phyloP scores from a whole-genome alignment of 805 yeast genomes.

The Ogataea ganodermae region DNA sequence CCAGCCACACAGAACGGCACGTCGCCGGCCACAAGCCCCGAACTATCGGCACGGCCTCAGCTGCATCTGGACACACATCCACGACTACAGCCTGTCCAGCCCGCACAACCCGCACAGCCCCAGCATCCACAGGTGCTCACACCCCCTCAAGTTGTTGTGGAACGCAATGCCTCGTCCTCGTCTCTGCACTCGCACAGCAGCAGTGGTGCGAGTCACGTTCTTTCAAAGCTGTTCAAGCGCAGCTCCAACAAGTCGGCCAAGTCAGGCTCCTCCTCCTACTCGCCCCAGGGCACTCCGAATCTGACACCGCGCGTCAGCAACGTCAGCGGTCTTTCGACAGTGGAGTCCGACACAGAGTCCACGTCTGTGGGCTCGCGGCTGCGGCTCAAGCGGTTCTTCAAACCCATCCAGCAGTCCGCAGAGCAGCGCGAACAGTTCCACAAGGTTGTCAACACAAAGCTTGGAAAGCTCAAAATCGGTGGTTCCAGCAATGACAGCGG shows the following conservation, averaged over 20 bases:
- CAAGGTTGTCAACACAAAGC: slow-evolving; percentile 19
- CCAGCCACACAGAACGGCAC: background rate
- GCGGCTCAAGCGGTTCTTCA: slow-evolving; percentile 48
- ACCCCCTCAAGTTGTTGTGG: slow-evolving; percentile 4
- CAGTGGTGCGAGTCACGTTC: slow-evolving; percentile 16
- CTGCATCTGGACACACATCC: background rate
- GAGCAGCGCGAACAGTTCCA: slow-evolving; percentile 26
- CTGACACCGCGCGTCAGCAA: slow-evolving; percentile 20
- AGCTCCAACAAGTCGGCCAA: slow-evolving; percentile 13
- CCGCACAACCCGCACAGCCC: background rate
- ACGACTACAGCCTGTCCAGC: background rate
- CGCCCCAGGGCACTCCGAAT: slow-evolving; percentile 15
- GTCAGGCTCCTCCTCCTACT: slow-evolving; percentile 6
- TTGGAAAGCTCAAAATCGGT: slow-evolving; percentile 21
- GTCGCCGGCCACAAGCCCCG: background rate
- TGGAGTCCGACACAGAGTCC: slow-evolving; percentile 21
- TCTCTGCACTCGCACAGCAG: slow-evolving; percentile 18
- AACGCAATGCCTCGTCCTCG: slow-evolving; percentile 18
- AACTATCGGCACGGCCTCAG: background rate
- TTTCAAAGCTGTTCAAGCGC: slow-evolving; percentile 19
- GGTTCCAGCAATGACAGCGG: background rate
- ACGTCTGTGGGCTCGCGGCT: slow-evolving; percentile 18
- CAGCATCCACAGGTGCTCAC: background rate
- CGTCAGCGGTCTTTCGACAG: slow-evolving; percentile 18
- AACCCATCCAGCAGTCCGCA: slow-evolving; percentile 24